Evolutionary conservation across 768 basidiomycete genomes (phyloP), one percentile per base, ranked within the genome.

Genomic region (Podaxis carcinomalis): DNA sequence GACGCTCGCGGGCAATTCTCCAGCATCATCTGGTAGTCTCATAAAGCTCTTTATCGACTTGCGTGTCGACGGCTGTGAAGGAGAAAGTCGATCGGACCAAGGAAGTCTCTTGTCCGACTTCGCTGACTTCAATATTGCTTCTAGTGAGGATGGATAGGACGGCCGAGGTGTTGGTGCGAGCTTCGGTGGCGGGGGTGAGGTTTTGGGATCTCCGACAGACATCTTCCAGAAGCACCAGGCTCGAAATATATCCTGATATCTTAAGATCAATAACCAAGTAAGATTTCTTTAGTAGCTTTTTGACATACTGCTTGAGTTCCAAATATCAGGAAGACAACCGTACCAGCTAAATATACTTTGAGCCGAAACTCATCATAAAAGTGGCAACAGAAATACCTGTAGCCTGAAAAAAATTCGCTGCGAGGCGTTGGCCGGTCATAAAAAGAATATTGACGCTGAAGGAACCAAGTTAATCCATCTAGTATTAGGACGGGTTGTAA

Each of bases 291-390:
- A 42, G 13, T 36, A 52, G 19, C 42, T 5, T 39, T 11, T 35
- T 55, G 13, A 63, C 71, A 28, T 56, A 74, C 74, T 4, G 67
- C 59, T 68, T 77, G 76, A 23, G 74, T 73, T 4, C 74, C 75
- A 60, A 76, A 77, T 4, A 76, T 68, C 7, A 77, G 64, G 57
- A 77, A 72, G 3, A 76, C 63, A n/a, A 68, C 72, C 7, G 72
- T 67, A 13, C 76, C 76, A 50, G 72, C 74, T 77, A 39, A n/a
- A 23, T 46, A 13, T 25, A 39, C 25, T 19, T 19, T 16, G 11
- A 44, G 42, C 57, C 28, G 35, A 37, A 49, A 42, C 21, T 5
- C 27, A 37, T 25, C 14, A 40, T 11, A 3, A 25, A 60, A 36
- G 36, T 23, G n/a, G 13, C 35, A 50, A 53, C 66, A 32, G 28